Base-by-base conservation (phyloP, 768 basidiomycete species). In the Collybiopsis luxurians region DNA sequence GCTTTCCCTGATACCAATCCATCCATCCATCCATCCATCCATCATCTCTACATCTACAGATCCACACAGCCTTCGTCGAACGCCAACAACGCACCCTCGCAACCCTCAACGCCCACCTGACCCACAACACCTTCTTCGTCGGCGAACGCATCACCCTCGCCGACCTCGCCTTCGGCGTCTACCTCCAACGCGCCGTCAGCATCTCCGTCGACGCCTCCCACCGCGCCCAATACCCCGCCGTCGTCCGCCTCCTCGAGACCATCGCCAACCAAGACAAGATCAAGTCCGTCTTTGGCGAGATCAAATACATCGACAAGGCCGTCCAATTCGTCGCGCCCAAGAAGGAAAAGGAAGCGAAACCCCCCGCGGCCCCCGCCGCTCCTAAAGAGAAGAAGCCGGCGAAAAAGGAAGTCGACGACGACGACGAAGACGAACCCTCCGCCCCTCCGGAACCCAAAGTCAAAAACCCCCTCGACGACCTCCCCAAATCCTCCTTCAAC, bases 131-230 rank as follows among this genome's bases (percentile, higher is more conserved):
- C 45, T 98, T 86, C 83, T 82, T 98, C 66, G 94, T 94, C 55
- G 88, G 87, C 62, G 92, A 99, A 70, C 91, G 96, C 67, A 89
- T 98, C 79, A 92, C 94, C 60, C 80, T 96, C 46, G 97, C 95
- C 61, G 97, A 99, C 66, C 71, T 99, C 72, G 69, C 71, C 67
- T 63, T 92, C 61, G 91, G 89, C 36, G 70, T 78, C 52, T 61
- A 81, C 67, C 68, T 93, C 59, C 77, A 78, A 61, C 77, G 77
- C 59, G 79, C 80, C 2, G 81, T 83, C 66, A 53, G 64, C 23
- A n/a, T 75, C 61, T 82, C 82, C 60, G 61, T 94, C 63, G 95
- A 93, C 65, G 82, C 86, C 17, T 63, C 80, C 40, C 66, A 75
- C 46, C 87, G 94, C 56, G 75, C 80, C 31, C 82, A 87, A 66